A percentile compares a stretch with the other conserved stretches of the same genome.
Evolutionary conservation across 192 early-diverging fungal genomes (phyloP).

Genomic region (Linnemannia zychae): DNA sequence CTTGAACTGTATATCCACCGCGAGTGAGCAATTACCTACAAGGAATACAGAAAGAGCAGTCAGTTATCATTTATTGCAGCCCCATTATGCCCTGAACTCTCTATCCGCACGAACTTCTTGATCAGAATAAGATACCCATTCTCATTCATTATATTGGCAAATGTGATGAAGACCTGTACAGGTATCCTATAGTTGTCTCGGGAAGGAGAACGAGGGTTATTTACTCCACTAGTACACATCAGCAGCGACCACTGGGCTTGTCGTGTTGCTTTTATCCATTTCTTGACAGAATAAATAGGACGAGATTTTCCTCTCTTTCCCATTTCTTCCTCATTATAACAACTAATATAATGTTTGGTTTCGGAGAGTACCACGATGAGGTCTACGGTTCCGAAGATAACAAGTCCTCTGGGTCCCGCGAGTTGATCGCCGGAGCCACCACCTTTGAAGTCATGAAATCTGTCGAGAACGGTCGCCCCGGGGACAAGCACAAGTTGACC

Average conservation of each 20-base stretch:
- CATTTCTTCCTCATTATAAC: background rate
- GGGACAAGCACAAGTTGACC: conserved; percentile 50
- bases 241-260: background rate
- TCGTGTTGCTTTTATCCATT: background rate
- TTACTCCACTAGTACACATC: background rate
- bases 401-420: conserved; percentile 36
- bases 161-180: background rate
- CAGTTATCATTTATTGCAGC: no score
- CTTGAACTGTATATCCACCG: background rate
- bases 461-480: conserved; percentile 34
- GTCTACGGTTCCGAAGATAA: conserved; percentile 22
- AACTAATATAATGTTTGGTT: conserved; percentile 24
- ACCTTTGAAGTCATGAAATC: conserved; percentile 59
- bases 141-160: no score
- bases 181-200: background rate
- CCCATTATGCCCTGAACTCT: no score
- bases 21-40: no score
- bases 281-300: background rate
- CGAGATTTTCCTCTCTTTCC: background rate
- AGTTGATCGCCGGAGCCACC: conserved; percentile 53
- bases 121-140: no score
- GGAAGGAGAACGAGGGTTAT: background rate
- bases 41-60: no score
- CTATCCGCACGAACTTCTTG: no score
- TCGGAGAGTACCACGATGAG: conserved; percentile 26